A percentile compares a stretch with the other conserved stretches of the same genome.
Conservation (phyloP, 2,329 filamentous ascomycete genomes). For the Arachnomyces sp. region DNA sequence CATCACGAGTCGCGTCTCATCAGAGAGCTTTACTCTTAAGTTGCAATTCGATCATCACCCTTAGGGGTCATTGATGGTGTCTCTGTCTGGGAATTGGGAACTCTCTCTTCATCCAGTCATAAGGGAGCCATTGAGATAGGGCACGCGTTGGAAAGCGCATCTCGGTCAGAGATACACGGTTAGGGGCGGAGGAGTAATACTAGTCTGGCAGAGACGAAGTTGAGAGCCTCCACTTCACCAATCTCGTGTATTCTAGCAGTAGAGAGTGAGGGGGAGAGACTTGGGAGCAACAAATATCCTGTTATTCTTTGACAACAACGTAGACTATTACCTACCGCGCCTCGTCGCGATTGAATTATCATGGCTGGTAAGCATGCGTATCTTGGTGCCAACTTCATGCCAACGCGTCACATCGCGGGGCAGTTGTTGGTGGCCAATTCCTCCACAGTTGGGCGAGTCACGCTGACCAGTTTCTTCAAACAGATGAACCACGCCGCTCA, state of each 20-base stretch:
- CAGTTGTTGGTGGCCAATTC: constrained; percentile 3
- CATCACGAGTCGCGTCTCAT: neutral
- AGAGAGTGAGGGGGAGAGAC: constrained; percentile 24
- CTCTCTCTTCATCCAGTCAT: too few species aligned
- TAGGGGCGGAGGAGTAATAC: constrained; percentile 26
- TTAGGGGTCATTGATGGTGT: too few species aligned
- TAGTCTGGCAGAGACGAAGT: constrained; percentile 21
- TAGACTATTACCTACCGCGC: constrained; percentile 28
- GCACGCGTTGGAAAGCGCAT: constrained; percentile 4
- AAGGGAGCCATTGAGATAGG: too few species aligned
- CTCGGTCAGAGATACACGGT: constrained; percentile 11
- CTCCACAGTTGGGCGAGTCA: constrained; percentile 10
- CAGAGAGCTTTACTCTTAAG: too few species aligned
- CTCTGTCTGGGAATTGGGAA: too few species aligned
- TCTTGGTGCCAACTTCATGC: constrained; percentile 12
- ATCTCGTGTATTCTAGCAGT: constrained; percentile 35
- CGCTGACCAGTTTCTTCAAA: constrained; percentile 21
- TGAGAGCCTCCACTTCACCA: constrained; percentile 24
- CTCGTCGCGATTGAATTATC: constrained; percentile 24
- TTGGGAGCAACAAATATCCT: constrained; percentile 9
- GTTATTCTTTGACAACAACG: constrained; percentile 18
- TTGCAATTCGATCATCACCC: too few species aligned
- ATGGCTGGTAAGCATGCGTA: constrained; percentile 55
- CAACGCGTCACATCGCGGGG: constrained; percentile 5
- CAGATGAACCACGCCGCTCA: constrained; percentile 83